Conservation (phyloP, 2,329 filamentous ascomycete species). For the Neofusicoccum sp. region DNA sequence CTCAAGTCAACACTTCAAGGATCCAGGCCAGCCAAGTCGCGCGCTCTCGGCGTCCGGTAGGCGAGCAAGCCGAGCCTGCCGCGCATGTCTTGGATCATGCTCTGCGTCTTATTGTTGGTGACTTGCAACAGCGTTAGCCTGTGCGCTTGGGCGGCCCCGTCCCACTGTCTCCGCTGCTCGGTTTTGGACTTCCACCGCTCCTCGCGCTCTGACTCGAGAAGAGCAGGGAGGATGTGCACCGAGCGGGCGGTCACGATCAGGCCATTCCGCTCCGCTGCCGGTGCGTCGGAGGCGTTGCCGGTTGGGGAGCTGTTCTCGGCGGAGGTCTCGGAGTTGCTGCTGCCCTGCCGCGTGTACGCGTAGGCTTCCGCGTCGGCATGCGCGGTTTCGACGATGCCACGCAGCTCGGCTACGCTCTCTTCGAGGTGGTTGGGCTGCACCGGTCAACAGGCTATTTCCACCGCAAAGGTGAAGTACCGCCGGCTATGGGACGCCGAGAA, state of each 20-base stretch:
- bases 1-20: neutral
- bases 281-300: too few relatives aligned
- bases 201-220: slow-evolving; percentile 5
- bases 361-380: slow-evolving; percentile 8
- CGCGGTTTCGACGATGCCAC: neutral
- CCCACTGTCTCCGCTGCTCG: neutral
- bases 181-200: slow-evolving; percentile 18
- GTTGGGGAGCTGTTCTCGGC: neutral
- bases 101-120: slow-evolving; percentile 2
- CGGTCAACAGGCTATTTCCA: neutral
- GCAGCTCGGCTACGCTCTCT: neutral
- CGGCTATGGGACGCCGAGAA: neutral
- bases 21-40: neutral
- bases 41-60: slow-evolving; percentile 1
- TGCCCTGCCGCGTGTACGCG: neutral
- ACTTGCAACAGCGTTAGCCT: slow-evolving; percentile 3
- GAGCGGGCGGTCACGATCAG: neutral
- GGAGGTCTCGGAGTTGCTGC: neutral
- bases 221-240: neutral
- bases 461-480: neutral
- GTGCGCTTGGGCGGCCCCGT: neutral
- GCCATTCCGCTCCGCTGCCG: neutral
- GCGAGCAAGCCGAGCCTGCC: slow-evolving; percentile 12
- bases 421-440: slow-evolving; percentile 19
- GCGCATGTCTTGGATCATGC: slow-evolving; percentile 19